These are phyloP conservation scores for Usnea hakonensis DNA, from an alignment of 495 filamentous ascomycete genomes.

Conservation along the genomic window DNA sequence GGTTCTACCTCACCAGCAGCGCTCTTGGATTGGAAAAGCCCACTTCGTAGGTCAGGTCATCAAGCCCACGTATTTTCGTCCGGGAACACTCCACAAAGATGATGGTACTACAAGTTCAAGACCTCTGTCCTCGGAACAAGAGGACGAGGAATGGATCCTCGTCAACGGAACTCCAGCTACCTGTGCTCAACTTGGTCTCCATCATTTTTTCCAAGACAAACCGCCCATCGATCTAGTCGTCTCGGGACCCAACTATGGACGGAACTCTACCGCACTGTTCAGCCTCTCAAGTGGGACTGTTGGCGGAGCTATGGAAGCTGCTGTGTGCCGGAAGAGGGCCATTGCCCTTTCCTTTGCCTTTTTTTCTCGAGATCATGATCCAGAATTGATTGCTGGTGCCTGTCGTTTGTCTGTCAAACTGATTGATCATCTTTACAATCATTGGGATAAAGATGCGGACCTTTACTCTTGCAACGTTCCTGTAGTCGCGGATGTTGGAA, in stretches of 20 bases:
- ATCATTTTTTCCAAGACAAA: slow-evolving; percentile 68
- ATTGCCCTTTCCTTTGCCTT: slow-evolving; percentile 88
- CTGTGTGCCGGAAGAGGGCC: slow-evolving; percentile 66
- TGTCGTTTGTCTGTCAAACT: slow-evolving; percentile 60
- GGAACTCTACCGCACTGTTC: slow-evolving; percentile 89
- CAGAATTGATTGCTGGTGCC: slow-evolving; percentile 66
- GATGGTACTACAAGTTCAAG: slow-evolving; percentile 57
- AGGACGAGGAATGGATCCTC: slow-evolving; percentile 84
- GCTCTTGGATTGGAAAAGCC: slow-evolving; percentile 97
- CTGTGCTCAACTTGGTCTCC: slow-evolving; percentile 81
- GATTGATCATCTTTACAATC: slow-evolving; percentile 64
- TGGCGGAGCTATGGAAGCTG: slow-evolving; percentile 85
- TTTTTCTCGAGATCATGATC: slow-evolving; percentile 70
- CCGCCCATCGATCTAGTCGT: slow-evolving; percentile 69
- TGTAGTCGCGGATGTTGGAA: slow-evolving; percentile 57
- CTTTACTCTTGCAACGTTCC: slow-evolving; percentile 87
- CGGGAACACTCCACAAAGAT: slow-evolving; percentile 52
- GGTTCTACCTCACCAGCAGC: slow-evolving; percentile 80
- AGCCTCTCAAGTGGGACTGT: slow-evolving; percentile 83
- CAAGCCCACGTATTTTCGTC: slow-evolving; percentile 82
- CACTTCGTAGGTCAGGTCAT: slow-evolving; percentile 83
- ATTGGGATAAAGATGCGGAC: slow-evolving; percentile 68
- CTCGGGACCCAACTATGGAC: slow-evolving; percentile 87
- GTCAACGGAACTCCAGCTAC: slow-evolving; percentile 84
- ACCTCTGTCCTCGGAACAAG: slow-evolving; percentile 43